phyloP scores from a whole-genome alignment of 495 filamentous ascomycete species.

The Hypoxylon trugodes region DNA sequence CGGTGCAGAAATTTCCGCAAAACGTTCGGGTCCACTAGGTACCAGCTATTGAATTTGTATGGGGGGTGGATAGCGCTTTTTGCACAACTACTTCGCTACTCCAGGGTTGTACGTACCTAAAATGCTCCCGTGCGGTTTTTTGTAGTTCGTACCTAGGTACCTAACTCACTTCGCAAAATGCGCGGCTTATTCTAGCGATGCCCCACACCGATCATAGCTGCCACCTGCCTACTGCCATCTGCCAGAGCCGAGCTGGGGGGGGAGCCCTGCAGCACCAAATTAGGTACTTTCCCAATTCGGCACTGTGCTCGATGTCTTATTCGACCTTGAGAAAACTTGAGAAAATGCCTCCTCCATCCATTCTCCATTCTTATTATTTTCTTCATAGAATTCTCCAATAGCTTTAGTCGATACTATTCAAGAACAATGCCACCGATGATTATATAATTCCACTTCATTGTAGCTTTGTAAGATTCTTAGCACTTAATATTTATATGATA shows the following conservation, averaged over 20 bases:
- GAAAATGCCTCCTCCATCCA: no score
- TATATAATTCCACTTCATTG: no score
- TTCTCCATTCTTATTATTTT: constrained; percentile 2
- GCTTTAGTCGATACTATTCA: no score
- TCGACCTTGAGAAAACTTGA: constrained; percentile 16
- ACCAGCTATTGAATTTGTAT: not conserved
- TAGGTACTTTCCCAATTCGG: constrained; percentile 39
- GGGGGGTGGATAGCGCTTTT: no score
- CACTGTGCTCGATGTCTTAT: constrained; percentile 38
- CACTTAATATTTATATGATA: no score
- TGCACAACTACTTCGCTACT: no score
- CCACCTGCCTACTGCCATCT: constrained; percentile 28
- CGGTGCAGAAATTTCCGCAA: constrained; percentile 44
- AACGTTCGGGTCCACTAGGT: constrained; percentile 21
- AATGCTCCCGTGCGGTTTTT: constrained; percentile 31
- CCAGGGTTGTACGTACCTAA: constrained; percentile 31
- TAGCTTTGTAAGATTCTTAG: no score
- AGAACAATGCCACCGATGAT: no score
- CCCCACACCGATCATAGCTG: constrained; percentile 22
- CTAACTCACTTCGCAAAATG: constrained; percentile 22
- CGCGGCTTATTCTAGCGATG: constrained; percentile 11
- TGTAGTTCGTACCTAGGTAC: no score
- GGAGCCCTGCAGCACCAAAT: constrained; percentile 23
- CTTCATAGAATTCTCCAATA: not conserved
- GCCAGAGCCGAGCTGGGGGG: constrained; percentile 20